Percentiles rank a stretch among this genome's conserved stretches.
Conservation (phyloP, 2,329 filamentous ascomycete species). For the Fusarium concolor region DNA sequence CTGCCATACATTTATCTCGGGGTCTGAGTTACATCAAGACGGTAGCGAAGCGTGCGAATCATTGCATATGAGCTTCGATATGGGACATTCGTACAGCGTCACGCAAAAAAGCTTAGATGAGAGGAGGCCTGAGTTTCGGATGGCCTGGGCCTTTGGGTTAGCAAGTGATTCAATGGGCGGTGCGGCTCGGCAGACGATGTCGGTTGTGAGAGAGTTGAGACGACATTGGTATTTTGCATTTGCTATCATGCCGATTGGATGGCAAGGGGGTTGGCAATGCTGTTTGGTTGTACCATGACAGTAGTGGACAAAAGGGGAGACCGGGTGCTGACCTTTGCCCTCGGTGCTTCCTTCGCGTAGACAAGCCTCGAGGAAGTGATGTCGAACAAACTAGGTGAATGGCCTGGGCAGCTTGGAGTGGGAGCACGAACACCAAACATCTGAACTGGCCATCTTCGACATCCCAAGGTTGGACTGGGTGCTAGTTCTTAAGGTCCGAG, state of each 20-base stretch:
- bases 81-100: slow-evolving; percentile 38
- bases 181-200: slow-evolving; percentile 25
- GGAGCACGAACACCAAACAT: slow-evolving; percentile 16
- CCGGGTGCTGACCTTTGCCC: neutral
- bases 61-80: slow-evolving; percentile 42
- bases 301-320: neutral
- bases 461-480: neutral
- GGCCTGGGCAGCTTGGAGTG: neutral
- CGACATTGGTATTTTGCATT: slow-evolving; percentile 21
- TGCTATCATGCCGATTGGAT: slow-evolving; percentile 19
- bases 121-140: slow-evolving; percentile 33
- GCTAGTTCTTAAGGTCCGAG: neutral
- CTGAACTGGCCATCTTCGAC: neutral
- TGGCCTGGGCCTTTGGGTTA: slow-evolving; percentile 33
- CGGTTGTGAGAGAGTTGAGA: slow-evolving; percentile 12
- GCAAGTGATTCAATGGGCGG: slow-evolving; percentile 28
- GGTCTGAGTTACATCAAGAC: slow-evolving; percentile 37
- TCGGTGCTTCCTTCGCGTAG: slow-evolving; percentile 10
- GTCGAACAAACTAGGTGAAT: slow-evolving; percentile 17
- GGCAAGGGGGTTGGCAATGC: slow-evolving; percentile 7
- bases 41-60: slow-evolving; percentile 33
- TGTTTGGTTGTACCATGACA: slow-evolving; percentile 14
- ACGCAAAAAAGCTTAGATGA: slow-evolving; percentile 39
- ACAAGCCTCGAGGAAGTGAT: slow-evolving; percentile 8
- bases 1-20: slow-evolving; percentile 41